Base-by-base conservation (phyloP, 1,284 basidiomycete species). In the Pterulicium gracile region DNA sequence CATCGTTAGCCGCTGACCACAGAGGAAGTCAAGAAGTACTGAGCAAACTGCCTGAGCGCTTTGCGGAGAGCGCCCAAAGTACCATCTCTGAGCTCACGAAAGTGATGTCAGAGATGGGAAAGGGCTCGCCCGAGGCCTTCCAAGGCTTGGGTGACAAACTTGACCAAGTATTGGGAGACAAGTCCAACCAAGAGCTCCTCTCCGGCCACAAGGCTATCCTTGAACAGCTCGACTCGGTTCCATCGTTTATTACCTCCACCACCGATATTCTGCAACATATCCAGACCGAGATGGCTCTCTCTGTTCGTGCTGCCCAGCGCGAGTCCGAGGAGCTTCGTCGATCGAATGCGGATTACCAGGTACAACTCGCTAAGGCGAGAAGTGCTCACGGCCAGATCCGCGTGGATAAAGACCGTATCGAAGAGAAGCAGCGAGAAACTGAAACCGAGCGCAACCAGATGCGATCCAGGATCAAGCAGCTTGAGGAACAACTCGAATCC, bases 381-480 rank as follows among this genome's bases (percentile, higher is more conserved):
- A 75, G 76, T 15, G 76, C 77, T 14, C 81, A 87, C 55, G 84
- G 84, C 3, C 80, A 84, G 57, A 72, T 82, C 7, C 77, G 82
- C n/a, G 83, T 83, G 17, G 86, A 89, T 67, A 88, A 88, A 63
- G 86, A 88, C 47, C 65, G 75, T 42, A 58, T 87, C 24, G 61
- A 56, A 32, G 81, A 86, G 51, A 81, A 80, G 51, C 61, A 85
- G 20, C 62, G 59, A 24, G 63, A 65, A n/a, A 65, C 67, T 1
- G 85, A 88, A 56, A 65, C 58, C 17, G 85, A 88, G 47, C 73
- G 81, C 13, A 80, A 86, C 15, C 62, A 63, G 4, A 58, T 85
- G 43, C 71, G 72, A 32, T 52, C 55, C 7, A 74, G 79, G 51
- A 57, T 79, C 7, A 76, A 79, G 45, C 75, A 76, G 44, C 47